These are phyloP conservation scores for Zymoseptoria tritici DNA, from an alignment of 2,329 filamentous ascomycete species.

Conservation along the genomic window DNA sequence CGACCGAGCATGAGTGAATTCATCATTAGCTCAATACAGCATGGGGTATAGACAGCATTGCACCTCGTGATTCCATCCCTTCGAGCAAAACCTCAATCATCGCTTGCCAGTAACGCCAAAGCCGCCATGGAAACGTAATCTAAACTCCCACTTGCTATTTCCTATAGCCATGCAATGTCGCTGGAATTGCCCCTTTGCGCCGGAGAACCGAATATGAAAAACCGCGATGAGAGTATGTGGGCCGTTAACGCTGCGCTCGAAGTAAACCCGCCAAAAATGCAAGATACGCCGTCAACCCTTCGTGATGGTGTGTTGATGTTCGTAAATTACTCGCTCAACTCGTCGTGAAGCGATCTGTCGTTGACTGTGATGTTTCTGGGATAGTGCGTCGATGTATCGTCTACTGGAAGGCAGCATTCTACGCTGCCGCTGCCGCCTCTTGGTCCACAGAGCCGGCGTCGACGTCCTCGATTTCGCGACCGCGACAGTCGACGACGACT, in stretches of 20 bases:
- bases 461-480: conserved; percentile 29
- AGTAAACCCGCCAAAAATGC: background rate
- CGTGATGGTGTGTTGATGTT: background rate
- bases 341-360: background rate
- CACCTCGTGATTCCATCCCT: background rate
- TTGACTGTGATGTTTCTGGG: background rate
- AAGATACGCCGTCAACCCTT: background rate
- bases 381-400: background rate
- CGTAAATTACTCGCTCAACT: background rate
- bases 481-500: conserved; percentile 48
- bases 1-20: background rate
- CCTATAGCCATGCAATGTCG: background rate
- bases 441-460: conserved; percentile 16
- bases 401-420: conserved; percentile 1
- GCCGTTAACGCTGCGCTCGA: background rate
- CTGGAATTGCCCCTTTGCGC: background rate
- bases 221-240: background rate
- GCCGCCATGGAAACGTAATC: background rate
- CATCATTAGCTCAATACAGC: background rate
- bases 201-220: background rate
- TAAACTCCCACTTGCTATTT: background rate
- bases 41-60: background rate
- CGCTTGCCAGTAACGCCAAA: background rate
- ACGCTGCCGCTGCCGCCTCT: conserved; percentile 7
- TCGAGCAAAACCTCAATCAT: background rate